Base-by-base conservation (phyloP, 1,284 basidiomycete genomes). In the Kalmanozyma brasiliensis region DNA sequence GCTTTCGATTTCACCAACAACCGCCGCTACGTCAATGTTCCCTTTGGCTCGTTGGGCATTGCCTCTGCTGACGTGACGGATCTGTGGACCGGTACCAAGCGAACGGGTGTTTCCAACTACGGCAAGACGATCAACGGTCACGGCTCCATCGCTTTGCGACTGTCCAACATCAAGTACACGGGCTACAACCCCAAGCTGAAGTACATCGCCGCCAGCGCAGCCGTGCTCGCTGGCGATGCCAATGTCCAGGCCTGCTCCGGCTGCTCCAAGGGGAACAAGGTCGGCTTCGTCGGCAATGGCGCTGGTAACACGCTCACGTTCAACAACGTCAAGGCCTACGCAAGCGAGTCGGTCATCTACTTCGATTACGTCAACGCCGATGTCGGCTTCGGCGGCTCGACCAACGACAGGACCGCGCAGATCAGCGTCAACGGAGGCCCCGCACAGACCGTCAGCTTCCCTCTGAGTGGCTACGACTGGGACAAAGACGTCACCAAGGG, bases 351-450 rank as follows among this genome's bases (percentile, higher is more conserved):
- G 4, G 53, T 58, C 22, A 42, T 74, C n/a, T 55, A 63, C 40
- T 64, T 74, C 43, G 72, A 74, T 49, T 74, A 74, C 42, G 51
- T 74, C 53, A 74, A 74, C 37, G 53, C 58, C 13, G 59, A 74
- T 6, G 61, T 74, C 11, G 45, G 49, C 8, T 72, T 58, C 45
- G 41, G 29, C 6, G 59, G 60, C 8, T 52, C 49, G 4, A 58
- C 62, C 35, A 73, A 72, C 43, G 55, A 45, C 3, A 48, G 63
- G 34, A 35, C 16, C 19, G 63, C 64, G 8, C 29, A 32, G 26
- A 61, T 74, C 63, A 37, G 40, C 5, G 72, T 74, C 41, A 74
- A 74, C 22, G 64, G 69, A 2, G 72, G 58, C 1, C 22, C 24
- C 32, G n/a, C 53, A 11, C 59, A 67, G 37, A 59, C 34, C 16